Conservation (phyloP, 78 protist species). For the Polysphondylium violaceum region DNA sequence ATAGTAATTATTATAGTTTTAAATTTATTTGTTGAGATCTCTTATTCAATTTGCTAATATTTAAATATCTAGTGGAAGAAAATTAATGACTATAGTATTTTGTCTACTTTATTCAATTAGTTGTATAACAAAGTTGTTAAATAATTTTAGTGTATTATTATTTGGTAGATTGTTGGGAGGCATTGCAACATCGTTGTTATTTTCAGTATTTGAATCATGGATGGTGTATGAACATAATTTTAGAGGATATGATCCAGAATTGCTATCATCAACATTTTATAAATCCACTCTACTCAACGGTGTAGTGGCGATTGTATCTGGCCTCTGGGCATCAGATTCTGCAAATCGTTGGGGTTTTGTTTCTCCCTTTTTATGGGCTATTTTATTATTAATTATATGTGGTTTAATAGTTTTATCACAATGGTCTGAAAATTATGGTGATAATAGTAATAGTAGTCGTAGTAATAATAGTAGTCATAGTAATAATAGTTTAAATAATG, state of each 20-base stretch:
- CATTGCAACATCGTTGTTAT: constrained; percentile 96
- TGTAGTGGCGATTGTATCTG: constrained; percentile 91
- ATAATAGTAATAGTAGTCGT: not conserved
- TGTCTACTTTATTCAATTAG: constrained; percentile 76
- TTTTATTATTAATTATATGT: constrained; percentile 14
- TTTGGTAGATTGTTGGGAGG: constrained; percentile 95
- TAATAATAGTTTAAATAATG: not conserved
- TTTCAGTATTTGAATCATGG: constrained; percentile 97
- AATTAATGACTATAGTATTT: constrained; percentile 74
- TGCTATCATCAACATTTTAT: constrained; percentile 89
- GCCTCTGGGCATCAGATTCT: constrained; percentile 83
- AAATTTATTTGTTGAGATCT: not conserved
- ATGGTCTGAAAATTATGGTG: constrained; percentile 94
- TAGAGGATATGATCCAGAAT: constrained; percentile 25
- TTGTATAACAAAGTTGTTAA: constrained; percentile 89
- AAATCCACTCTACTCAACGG: constrained; percentile 81
- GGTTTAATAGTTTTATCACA: not conserved
- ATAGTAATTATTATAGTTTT: constrained; percentile 54
- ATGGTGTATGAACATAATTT: constrained; percentile 92
- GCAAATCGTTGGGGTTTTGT: constrained; percentile 87
- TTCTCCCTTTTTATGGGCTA: constrained; percentile 91
- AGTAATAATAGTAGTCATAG: constrained; percentile 92
- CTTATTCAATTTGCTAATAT: not conserved
- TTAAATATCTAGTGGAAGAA: constrained; percentile 85
- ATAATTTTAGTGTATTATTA: constrained; percentile 82